These are phyloP conservation scores for Phaeomoniella chlamydospora DNA, from an alignment of 2,329 filamentous ascomycete species.

Conservation along the genomic window DNA sequence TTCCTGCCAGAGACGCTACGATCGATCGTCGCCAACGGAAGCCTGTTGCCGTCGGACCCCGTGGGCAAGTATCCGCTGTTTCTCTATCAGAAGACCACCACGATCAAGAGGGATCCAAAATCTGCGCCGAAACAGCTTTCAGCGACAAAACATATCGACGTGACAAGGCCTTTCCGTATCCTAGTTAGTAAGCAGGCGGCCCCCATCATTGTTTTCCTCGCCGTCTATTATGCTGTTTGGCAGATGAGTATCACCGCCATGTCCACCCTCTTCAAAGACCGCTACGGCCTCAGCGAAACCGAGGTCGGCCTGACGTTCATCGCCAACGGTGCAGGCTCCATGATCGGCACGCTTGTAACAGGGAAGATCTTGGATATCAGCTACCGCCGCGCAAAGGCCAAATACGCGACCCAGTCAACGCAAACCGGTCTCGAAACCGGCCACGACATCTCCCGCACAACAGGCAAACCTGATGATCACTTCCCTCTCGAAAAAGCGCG, in stretches of 20 bases:
- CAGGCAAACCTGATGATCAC: constrained; percentile 6
- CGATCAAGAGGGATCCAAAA: constrained; percentile 2
- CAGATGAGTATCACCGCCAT: constrained; percentile 41
- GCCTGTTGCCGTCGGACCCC: constrained; percentile 6
- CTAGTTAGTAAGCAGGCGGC: constrained; percentile 28
- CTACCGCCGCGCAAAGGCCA: constrained; percentile 28
- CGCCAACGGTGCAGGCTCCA: constrained; percentile 39
- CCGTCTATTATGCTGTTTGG: constrained; percentile 38
- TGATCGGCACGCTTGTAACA: constrained; percentile 36
- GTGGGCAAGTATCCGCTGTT: constrained; percentile 10
- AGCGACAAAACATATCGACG: constrained; percentile 23
- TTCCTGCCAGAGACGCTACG: constrained; percentile 26
- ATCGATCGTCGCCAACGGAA: constrained; percentile 20
- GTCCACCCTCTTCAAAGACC: constrained; percentile 30
- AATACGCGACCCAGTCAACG: constrained; percentile 8
- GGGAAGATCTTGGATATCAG: constrained; percentile 40
- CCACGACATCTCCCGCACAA: background rate
- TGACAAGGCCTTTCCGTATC: constrained; percentile 32
- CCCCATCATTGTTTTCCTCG: constrained; percentile 32
- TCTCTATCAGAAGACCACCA: constrained; percentile 7
- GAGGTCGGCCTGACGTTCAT: constrained; percentile 38
- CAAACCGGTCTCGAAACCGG: constrained; percentile 1
- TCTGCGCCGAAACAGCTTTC: constrained; percentile 4
- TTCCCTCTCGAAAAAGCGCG: constrained; percentile 38
- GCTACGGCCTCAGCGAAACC: constrained; percentile 28